Percentiles rank a stretch among this genome's conserved stretches.
Evolutionary conservation across 257 asterid genomes (phyloP).

Genomic region (Nicotiana attenuata): DNA sequence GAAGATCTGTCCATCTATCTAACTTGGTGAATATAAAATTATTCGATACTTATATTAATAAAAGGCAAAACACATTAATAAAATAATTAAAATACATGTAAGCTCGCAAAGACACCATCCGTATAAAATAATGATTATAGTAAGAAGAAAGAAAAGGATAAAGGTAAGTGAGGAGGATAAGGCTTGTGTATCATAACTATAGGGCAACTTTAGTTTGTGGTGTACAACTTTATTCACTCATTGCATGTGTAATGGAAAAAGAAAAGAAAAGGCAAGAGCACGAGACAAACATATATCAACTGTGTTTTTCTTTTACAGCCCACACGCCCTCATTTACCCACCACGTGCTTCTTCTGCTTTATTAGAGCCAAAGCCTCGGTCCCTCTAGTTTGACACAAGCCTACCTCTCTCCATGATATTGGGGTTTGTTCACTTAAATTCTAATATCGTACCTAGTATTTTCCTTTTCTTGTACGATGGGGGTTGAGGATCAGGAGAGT

Average conservation of each 20-base stretch:
- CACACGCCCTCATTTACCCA: slow-evolving; percentile 32
- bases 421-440: too few species aligned
- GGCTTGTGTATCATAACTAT: not conserved
- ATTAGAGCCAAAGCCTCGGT: not conserved
- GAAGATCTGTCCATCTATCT: not conserved
- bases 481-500: not conserved
- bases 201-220: not conserved
- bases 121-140: not conserved
- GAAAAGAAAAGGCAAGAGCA: slow-evolving; percentile 5
- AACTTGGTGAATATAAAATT: not conserved
- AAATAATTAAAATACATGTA: not conserved
- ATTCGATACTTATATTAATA: not conserved
- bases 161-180: not conserved
- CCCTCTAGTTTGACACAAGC: not conserved
- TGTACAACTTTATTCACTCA: not conserved
- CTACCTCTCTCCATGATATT: not conserved
- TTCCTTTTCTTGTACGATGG: too few species aligned
- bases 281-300: slow-evolving; percentile 24
- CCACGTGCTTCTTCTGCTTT: slow-evolving; percentile 21
- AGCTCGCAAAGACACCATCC: not conserved
- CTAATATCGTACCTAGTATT: not conserved
- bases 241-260: not conserved
- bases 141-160: not conserved
- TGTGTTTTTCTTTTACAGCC: slow-evolving; percentile 14
- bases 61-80: not conserved